Evolutionary conservation across 2,329 filamentous ascomycete species (phyloP).

Genomic region (Diaporthe amygdali): DNA sequence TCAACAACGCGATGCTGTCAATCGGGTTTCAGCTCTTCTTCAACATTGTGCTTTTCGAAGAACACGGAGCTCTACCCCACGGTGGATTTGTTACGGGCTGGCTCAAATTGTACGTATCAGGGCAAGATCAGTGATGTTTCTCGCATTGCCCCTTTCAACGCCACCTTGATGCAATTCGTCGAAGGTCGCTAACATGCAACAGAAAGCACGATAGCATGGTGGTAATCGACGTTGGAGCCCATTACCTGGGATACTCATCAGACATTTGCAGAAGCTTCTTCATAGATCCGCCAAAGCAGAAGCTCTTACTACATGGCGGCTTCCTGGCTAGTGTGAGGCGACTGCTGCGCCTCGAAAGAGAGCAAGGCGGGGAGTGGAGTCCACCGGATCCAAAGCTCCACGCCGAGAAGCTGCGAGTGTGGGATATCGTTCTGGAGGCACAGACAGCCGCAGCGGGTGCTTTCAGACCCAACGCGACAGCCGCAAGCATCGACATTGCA

Average conservation of each 20-base stretch:
- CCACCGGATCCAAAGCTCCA: conserved; percentile 30
- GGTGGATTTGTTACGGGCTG: conserved; percentile 57
- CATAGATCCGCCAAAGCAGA: conserved; percentile 39
- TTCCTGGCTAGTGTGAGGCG: neutral
- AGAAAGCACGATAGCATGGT: conserved; percentile 58
- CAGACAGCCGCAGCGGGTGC: conserved; percentile 59
- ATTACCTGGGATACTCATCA: conserved; percentile 66
- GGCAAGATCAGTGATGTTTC: too few species aligned
- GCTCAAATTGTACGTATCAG: conserved; percentile 45
- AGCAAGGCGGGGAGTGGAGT: neutral
- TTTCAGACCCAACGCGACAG: conserved; percentile 56
- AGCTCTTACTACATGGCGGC: neutral
- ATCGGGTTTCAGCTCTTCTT: conserved; percentile 64
- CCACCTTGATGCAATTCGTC: too few species aligned
- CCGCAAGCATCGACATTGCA: conserved; percentile 65
- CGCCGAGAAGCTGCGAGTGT: conserved; percentile 60
- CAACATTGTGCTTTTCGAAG: conserved; percentile 67
- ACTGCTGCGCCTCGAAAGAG: neutral
- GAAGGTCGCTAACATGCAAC: neutral
- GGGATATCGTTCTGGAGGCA: conserved; percentile 66
- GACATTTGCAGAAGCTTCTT: conserved; percentile 70
- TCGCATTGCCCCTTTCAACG: neutral
- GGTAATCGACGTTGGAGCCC: conserved; percentile 67
- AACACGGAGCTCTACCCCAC: conserved; percentile 58
- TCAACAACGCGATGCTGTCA: conserved; percentile 60